Evolutionary conservation across 306 rosid genomes (phyloP), one percentile per base, ranked within the genome.

Genomic region (Crataegus laevigata): DNA sequence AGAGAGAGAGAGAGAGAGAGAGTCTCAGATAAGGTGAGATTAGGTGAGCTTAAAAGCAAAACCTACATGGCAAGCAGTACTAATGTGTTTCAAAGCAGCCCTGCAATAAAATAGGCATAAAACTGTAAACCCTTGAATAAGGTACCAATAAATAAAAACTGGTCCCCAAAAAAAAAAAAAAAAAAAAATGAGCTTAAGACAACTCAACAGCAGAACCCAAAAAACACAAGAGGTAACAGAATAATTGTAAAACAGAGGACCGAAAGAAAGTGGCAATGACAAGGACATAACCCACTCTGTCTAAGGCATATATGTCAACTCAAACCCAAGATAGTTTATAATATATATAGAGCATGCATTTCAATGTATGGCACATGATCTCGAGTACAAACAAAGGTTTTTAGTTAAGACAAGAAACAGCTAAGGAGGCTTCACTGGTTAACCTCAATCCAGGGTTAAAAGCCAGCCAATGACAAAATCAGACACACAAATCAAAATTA

Each of bases 11-110:
- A 57, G 6, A 71, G 52, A 55, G 66, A 55, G 45, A 40, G 45
- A 3, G 5, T 28, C 36, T 24, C 22, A 28, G 18, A 60, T 54
- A 4, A 38, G 19, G 69, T 72, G n/a, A 63, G 17, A 52, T 13
- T 59, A 72, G 5, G 13, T 14, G 59, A 75, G 61, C 54, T 25
- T 62, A 51, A 75, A 54, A 71, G 42, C 61, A n/a, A n/a, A 75
- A 85, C 96, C 83, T 84, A 92, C 97, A 92, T 52, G 97, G 96
- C 84, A 92, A 74, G 88, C 97, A 92, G 83, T 92, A 90, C 58
- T 92, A n/a, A n/a, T 78, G 84, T 92, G 93, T 75, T 87, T 92
- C 73, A 92, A 80, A 81, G 93, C 97, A 82, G 96, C 83, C 87
- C 96, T 92, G 89, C 51, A 45, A 38, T 19, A 54, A 22, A 66